These are phyloP conservation scores for Thielaviopsis euricoi DNA, from an alignment of 2,329 filamentous ascomycete species.

Conservation along the genomic window DNA sequence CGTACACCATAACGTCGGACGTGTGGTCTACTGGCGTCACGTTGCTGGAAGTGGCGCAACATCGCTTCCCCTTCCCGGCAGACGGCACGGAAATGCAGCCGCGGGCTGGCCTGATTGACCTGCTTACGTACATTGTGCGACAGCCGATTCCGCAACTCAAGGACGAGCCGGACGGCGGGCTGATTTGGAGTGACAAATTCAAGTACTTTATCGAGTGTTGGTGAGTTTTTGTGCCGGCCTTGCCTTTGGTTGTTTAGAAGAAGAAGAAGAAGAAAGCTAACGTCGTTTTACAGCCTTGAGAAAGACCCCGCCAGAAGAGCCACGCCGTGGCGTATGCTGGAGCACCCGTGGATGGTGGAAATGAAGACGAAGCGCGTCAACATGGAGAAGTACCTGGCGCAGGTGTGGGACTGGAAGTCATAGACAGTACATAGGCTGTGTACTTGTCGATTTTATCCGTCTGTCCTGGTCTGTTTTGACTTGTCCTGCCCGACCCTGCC, in stretches of 20 bases:
- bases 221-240: slow-evolving; percentile 38
- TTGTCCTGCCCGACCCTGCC: too few species aligned
- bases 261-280: background rate
- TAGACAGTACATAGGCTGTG: slow-evolving; percentile 6
- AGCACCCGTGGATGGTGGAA: slow-evolving; percentile 97
- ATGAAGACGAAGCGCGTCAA: slow-evolving; percentile 95
- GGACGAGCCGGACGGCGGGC: slow-evolving; percentile 76
- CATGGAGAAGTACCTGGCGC: slow-evolving; percentile 83
- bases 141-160: slow-evolving; percentile 92
- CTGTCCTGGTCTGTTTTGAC: too few species aligned
- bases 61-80: slow-evolving; percentile 94
- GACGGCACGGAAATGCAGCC: slow-evolving; percentile 94
- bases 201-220: slow-evolving; percentile 99
- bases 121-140: slow-evolving; percentile 92
- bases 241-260: background rate
- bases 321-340: slow-evolving; percentile 95
- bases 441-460: background rate
- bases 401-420: slow-evolving; percentile 94
- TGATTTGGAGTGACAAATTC: slow-evolving; percentile 92
- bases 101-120: slow-evolving; percentile 78
- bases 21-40: slow-evolving; percentile 98
- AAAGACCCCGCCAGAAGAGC: slow-evolving; percentile 79
- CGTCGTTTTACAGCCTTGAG: slow-evolving; percentile 50
- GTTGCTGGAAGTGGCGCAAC: slow-evolving; percentile 95
- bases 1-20: slow-evolving; percentile 95